Conservation (phyloP, 768 basidiomycete genomes). For the Epithele typhae region DNA sequence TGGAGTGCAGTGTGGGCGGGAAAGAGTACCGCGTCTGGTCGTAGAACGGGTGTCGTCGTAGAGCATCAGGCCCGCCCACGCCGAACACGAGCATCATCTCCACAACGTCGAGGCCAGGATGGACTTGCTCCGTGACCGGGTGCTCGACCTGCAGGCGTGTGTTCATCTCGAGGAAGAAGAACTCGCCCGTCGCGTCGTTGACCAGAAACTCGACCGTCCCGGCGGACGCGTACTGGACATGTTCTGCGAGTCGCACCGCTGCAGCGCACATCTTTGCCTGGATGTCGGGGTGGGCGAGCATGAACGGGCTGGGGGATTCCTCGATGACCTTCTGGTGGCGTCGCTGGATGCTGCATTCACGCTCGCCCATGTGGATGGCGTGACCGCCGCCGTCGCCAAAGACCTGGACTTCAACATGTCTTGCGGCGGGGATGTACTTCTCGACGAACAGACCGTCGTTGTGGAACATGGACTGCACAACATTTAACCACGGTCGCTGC, state of each 20-base stretch:
- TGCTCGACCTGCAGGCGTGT: conserved; percentile 70
- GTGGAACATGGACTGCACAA: conserved; percentile 40
- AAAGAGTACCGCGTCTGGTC: conserved; percentile 34
- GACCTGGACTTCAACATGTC: conserved; percentile 70
- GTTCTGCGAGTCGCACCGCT: conserved; percentile 44
- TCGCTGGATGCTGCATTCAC: conserved; percentile 68
- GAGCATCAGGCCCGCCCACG: conserved; percentile 23
- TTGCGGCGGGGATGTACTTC: conserved; percentile 47
- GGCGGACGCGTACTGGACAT: conserved; percentile 54
- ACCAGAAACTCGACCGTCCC: conserved; percentile 70
- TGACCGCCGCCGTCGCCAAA: conserved; percentile 62
- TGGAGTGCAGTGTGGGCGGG: conserved; percentile 31
- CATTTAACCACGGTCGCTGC: background rate
- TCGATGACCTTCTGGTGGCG: conserved; percentile 73
- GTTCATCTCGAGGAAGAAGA: conserved; percentile 74
- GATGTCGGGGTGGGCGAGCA: conserved; percentile 41
- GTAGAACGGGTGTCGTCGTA: conserved; percentile 25
- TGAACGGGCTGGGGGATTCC: conserved; percentile 62
- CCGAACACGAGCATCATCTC: conserved; percentile 62
- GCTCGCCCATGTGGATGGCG: conserved; percentile 61
- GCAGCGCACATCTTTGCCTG: conserved; percentile 47
- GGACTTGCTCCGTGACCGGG: conserved; percentile 53
- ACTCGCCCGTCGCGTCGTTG: conserved; percentile 44
- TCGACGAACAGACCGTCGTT: conserved; percentile 55
- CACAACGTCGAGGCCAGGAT: conserved; percentile 57